Evolutionary conservation across 148 eudicot genomes (phyloP), one percentile per base, ranked within the genome.

Genomic region (Nepenthes mirabilis): DNA sequence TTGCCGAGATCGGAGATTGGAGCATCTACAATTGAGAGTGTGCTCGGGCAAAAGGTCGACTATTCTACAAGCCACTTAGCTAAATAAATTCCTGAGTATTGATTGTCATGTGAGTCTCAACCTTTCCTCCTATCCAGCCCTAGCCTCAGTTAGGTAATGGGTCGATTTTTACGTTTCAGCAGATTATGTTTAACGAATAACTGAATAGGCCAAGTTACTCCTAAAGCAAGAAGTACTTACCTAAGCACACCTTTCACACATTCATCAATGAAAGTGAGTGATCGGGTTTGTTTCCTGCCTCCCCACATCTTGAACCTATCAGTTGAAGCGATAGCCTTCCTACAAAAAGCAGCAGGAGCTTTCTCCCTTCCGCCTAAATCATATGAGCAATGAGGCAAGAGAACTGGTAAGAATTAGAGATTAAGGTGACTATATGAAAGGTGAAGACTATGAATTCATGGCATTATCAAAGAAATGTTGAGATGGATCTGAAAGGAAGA

Each of bases 251-350:
- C 83, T 72, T 79, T 80, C 32, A 79, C 83, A 54, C 83, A 79
- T 68, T 79, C 83, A 70, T 79, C 83, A 52, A 79, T 79, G 73
- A 79, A 79, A 53, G 83, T 79, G 64, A 79, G 75, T 5, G 83
- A 79, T 40, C 83, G 77, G 36, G 83, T 79, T 65, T 79, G 83
- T 51, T 75, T 57, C 7, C 83, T 80, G 61, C 75, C 83, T 4
- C 83, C 83, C 83, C 83, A 79, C 83, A 79, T 79, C 73, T 79
- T 80, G 73, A 79, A 79, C 70, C 70, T 79, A 65, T 79, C 83
- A 40, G 75, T 61, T 13, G 83, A 60, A 45, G 83, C 75, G 35
- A 79, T 55, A 54, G 77, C 75, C 66, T 79, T 79, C 61, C 83
- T 70, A 68, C 83, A 79, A 56, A 79, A 79, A 5, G 83, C 83